A percentile compares a stretch with the other conserved stretches of the same genome.
Conservation (phyloP, 805 yeast genomes). For the Candida schatavii region DNA sequence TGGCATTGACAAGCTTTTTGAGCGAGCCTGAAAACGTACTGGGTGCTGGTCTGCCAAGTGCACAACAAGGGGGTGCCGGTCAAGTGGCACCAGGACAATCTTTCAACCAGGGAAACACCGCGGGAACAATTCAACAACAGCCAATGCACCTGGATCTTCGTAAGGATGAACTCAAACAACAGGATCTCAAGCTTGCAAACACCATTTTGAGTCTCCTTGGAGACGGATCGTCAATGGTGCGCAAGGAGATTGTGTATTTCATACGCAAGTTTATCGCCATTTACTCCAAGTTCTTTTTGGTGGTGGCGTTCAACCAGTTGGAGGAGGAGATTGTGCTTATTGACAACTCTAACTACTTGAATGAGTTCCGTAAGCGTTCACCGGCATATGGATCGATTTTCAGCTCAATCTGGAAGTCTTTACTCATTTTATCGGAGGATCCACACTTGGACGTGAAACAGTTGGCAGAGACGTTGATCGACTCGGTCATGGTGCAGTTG, state of each 20-base stretch:
- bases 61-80: slow-evolving; percentile 11
- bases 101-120: slow-evolving; percentile 5
- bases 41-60: slow-evolving; percentile 9
- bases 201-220: slow-evolving; percentile 65
- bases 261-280: slow-evolving; percentile 70
- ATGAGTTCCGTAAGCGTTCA: slow-evolving; percentile 60
- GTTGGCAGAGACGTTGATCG: slow-evolving; percentile 72
- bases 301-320: slow-evolving; percentile 81
- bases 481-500: slow-evolving; percentile 62
- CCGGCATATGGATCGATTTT: slow-evolving; percentile 88
- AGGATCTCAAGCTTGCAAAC: slow-evolving; percentile 68
- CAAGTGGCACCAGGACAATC: slow-evolving; percentile 15
- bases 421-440: slow-evolving; percentile 78
- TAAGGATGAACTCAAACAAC: slow-evolving; percentile 53
- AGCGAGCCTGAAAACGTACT: slow-evolving; percentile 41
- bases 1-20: slow-evolving; percentile 68
- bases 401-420: slow-evolving; percentile 82
- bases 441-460: slow-evolving; percentile 80
- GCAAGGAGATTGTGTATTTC: slow-evolving; percentile 79
- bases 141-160: slow-evolving; percentile 25
- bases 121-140: slow-evolving; percentile 8
- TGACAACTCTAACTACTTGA: slow-evolving; percentile 59
- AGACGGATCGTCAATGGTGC: slow-evolving; percentile 87
- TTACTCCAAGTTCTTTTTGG: slow-evolving; percentile 71
- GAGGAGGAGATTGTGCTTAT: slow-evolving; percentile 72